A percentile compares a stretch with the other conserved stretches of the same genome.
Evolutionary conservation across 1,284 basidiomycete genomes (phyloP).

Genomic region (Fomes fomentarius): DNA sequence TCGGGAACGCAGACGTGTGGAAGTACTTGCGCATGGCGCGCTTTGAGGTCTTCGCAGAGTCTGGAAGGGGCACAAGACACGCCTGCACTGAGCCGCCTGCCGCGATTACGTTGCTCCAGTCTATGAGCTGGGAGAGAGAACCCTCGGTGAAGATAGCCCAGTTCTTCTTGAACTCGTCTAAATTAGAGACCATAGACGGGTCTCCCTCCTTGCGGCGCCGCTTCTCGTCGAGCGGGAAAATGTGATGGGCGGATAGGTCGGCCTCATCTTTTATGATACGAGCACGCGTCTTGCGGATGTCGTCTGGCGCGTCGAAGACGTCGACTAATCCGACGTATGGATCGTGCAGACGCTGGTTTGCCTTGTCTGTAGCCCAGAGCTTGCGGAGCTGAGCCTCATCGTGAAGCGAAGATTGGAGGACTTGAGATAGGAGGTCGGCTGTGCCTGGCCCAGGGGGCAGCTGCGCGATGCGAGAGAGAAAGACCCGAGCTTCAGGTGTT

Average conservation of each 20-base stretch:
- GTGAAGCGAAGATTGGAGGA: conserved; percentile 52
- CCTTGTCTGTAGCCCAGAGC: conserved; percentile 55
- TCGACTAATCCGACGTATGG: conserved; percentile 59
- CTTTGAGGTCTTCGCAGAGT: conserved; percentile 50
- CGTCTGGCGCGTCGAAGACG: conserved; percentile 50
- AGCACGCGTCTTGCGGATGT: conserved; percentile 46
- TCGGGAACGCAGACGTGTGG: conserved; percentile 54
- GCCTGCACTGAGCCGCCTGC: conserved; percentile 62
- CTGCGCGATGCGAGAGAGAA: conserved; percentile 41
- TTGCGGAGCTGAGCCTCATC: conserved; percentile 56
- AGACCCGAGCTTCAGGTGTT: conserved; percentile 42
- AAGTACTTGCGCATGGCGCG: conserved; percentile 57
- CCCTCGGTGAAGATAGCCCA: conserved; percentile 62
- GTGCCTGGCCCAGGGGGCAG: conserved; percentile 41
- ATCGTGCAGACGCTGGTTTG: conserved; percentile 44
- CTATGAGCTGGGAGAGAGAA: conserved; percentile 54
- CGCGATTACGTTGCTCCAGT: conserved; percentile 64
- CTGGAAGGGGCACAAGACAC: conserved; percentile 53
- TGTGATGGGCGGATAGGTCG: conserved; percentile 31
- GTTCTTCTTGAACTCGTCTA: conserved; percentile 61
- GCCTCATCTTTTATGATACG: conserved; percentile 32
- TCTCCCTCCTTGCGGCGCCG: conserved; percentile 38
- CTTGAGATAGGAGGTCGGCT: conserved; percentile 39
- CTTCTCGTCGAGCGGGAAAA: conserved; percentile 34
- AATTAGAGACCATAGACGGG: conserved; percentile 45